A percentile compares a stretch with the other conserved stretches of the same genome.
These are phyloP conservation scores for Alloascoidea africana DNA, from an alignment of 805 yeast genomes.

Conservation along the genomic window DNA sequence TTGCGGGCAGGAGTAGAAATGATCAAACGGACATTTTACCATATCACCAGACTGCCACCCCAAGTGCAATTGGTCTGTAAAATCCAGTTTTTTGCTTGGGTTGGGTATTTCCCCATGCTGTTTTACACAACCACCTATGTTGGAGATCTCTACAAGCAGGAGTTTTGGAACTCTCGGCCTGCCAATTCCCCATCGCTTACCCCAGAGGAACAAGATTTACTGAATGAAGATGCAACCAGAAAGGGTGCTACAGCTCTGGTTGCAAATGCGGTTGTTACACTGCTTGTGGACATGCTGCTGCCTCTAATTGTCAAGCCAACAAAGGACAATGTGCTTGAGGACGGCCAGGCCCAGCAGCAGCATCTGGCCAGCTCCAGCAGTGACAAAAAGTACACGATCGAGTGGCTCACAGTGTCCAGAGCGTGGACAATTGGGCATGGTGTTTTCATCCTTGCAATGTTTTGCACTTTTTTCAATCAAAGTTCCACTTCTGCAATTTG, in stretches of 20 bases:
- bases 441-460: conserved; percentile 32
- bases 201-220: conserved; percentile 17
- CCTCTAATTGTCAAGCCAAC: conserved; percentile 26
- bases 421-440: conserved; percentile 38
- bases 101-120: conserved; percentile 51
- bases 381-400: conserved; percentile 2
- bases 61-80: conserved; percentile 35
- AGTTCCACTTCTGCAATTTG: conserved; percentile 27
- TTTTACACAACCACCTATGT: conserved; percentile 54
- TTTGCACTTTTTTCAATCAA: conserved; percentile 28
- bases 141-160: conserved; percentile 36
- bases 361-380: conserved; percentile 1
- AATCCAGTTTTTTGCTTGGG: conserved; percentile 53
- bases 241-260: conserved; percentile 37
- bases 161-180: conserved; percentile 18
- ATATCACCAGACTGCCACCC: conserved; percentile 25
- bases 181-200: conserved; percentile 25
- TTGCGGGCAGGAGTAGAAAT: conserved; percentile 4
- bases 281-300: conserved; percentile 26
- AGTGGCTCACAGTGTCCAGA: conserved; percentile 18
- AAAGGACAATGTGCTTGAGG: conserved; percentile 8
- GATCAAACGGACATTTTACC: conserved; percentile 6
- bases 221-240: conserved; percentile 32
- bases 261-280: conserved; percentile 31
- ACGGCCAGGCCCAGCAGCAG: conserved; percentile 6